Evolutionary conservation across 2,329 filamentous ascomycete species (phyloP), one percentile per base, ranked within the genome.

Genomic region (Verticillium longisporum): DNA sequence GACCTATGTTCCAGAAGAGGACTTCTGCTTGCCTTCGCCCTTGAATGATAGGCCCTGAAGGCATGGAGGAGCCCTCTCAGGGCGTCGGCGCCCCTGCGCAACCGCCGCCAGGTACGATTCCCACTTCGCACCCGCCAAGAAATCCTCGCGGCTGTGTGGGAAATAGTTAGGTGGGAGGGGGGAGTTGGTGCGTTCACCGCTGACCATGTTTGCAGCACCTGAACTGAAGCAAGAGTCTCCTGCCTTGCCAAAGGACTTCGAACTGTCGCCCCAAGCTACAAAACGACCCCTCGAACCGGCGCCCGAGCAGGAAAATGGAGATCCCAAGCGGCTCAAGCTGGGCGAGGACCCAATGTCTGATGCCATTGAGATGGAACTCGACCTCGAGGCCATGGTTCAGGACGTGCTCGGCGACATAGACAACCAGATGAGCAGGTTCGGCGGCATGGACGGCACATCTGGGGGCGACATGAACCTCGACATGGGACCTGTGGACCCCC

Each of bases 141-240:
- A 50, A 58, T 62, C 41, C 34, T 53, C 45, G 21, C 45, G 45
- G 21, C 45, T 11, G n/a, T 53, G n/a, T 53, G 45, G 10, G 18
- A 53, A 53, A 53, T 53, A 11, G 2, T 10, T 53, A n/a, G 45
- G 26, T 21, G 18, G 18, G 18, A 21, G 5, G 21, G 45, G 45
- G 45, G 18, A 56, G 41, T 53, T 58, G 62, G 64, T 60, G 63
- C 41, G 54, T 18, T 56, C 55, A 32, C 57, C 58, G 59, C 71
- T 74, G 65, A 74, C 67, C n/a, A 9, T 55, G 34, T n/a, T 10
- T 50, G 37, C 58, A 63, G 62, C 58, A 59, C 57, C 65, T 73
- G 74, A 69, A 63, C 76, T 77, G 61, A 77, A 78, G 65, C 70
- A 76, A 66, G 75, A 78, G 64, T 62, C 63, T 3, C 68, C 70